Evolutionary conservation across 2,329 filamentous ascomycete genomes (phyloP).

Genomic region (Madurella mycetomatis): DNA sequence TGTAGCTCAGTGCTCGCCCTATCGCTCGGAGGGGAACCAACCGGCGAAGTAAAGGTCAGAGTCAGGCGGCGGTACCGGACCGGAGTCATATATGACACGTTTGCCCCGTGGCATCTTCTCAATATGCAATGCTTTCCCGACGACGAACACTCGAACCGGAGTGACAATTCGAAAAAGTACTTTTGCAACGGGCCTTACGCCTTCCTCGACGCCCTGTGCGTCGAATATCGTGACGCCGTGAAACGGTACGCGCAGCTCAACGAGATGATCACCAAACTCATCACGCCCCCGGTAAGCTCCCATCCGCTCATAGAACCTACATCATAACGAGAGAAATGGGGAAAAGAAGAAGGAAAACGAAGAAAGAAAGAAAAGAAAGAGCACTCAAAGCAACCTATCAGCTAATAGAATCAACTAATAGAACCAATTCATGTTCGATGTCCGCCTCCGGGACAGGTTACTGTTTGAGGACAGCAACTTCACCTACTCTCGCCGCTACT

Average conservation of each 20-base stretch:
- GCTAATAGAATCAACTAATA: constrained; percentile 6
- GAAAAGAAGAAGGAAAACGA: too few relatives aligned
- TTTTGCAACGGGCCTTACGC: constrained; percentile 59
- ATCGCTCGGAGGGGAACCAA: constrained; percentile 49
- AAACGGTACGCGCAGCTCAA: constrained; percentile 56
- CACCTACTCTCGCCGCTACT: constrained; percentile 58
- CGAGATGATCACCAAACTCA: constrained; percentile 52
- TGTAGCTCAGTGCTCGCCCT: constrained; percentile 58
- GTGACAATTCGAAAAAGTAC: constrained; percentile 50
- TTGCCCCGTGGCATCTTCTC: constrained; percentile 57
- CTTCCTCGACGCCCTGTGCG: constrained; percentile 54
- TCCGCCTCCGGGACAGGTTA: constrained; percentile 50
- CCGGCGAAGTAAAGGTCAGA: constrained; percentile 45
- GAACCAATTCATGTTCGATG: constrained; percentile 56
- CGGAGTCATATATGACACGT: constrained; percentile 54
- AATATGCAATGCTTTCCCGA: constrained; percentile 57
- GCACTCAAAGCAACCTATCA: too few relatives aligned
- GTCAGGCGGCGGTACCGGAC: constrained; percentile 42
- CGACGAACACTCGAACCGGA: constrained; percentile 51
- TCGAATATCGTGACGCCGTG: constrained; percentile 57
- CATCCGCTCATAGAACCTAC: too few relatives aligned
- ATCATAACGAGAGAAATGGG: too few relatives aligned
- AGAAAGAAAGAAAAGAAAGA: too few relatives aligned
- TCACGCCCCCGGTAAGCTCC: constrained; percentile 48
- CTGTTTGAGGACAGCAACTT: constrained; percentile 59